Evolutionary conservation across 2,329 filamentous ascomycete species (phyloP), one percentile per base, ranked within the genome.

Genomic region (Chalaropsis thielavioides): DNA sequence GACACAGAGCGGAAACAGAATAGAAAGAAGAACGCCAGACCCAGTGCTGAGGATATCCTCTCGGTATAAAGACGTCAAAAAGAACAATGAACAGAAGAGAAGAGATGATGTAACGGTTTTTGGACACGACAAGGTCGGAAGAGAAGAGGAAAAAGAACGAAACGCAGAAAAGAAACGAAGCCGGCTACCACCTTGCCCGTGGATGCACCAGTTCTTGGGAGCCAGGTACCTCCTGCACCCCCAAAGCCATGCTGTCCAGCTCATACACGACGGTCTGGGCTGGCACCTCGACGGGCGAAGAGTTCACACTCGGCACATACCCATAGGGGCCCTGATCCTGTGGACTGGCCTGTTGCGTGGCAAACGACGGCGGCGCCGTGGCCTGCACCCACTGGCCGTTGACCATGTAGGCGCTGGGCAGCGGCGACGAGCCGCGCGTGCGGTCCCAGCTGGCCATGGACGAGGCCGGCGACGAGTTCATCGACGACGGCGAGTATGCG

Each of bases 191-290:
- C 58, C 31, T 62, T 17, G 59, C 62, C 35, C 65, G 44, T n/a
- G 65, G 65, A 46, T 67, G 65, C 35, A 67, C 46, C 43, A 67
- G 17, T 22, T 67, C 65, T 11, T 61, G 62, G 19, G 56, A 64
- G 13, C 65, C 65, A 0, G 38, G 61, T 40, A 67, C 61, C 58
- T 67, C 65, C 22, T 67, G 62, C 15, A 64, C 62, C 2, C 62
- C 59, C 22, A 64, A 11, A 4, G 31, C 10, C 7, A 62, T 64
- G 54, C 65, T 64, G 31, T 67, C 65, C 46, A 67, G 19, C 40
- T 67, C 65, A n/a, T 64, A 67, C 24, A 67, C 62, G 3, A 67
- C 49, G 2, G 60, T 58, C 41, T 65, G 64, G 13, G 64, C 64
- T 3, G 59, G 64, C 13, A 56, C 60, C 22, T 65, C 64, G 2